Conservation (phyloP, 2,329 filamentous ascomycete species). For the Aureobasidium lini region DNA sequence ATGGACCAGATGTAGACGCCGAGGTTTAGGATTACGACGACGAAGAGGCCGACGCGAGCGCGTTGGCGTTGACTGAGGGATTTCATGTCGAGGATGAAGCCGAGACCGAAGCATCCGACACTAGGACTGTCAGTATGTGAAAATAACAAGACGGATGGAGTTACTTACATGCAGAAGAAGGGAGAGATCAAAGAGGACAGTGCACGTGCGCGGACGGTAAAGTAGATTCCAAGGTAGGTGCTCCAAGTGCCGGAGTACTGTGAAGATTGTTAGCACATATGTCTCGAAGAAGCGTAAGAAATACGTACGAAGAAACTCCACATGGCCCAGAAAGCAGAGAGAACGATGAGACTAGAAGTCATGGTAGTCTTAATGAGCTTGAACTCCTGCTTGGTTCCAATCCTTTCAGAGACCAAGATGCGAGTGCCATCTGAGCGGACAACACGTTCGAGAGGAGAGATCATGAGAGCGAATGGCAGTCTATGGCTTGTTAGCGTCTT, state of each 20-base stretch:
- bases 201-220: conserved; percentile 9
- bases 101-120: conserved; percentile 42
- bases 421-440: conserved; percentile 36
- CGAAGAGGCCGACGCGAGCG: conserved; percentile 40
- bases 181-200: conserved; percentile 7
- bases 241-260: conserved; percentile 9
- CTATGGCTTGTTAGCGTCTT: not conserved
- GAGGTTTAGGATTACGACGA: conserved; percentile 39
- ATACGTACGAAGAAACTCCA: conserved; percentile 5
- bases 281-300: no score
- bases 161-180: conserved; percentile 13
- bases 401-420: conserved; percentile 8
- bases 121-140: conserved; percentile 33
- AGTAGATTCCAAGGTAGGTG: conserved; percentile 10
- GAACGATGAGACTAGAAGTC: conserved; percentile 1
- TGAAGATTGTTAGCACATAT: not conserved
- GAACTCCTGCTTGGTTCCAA: conserved; percentile 9
- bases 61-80: conserved; percentile 50
- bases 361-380: conserved; percentile 11
- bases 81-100: conserved; percentile 57
- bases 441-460: conserved; percentile 38
- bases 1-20: conserved; percentile 21
- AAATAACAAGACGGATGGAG: no score
- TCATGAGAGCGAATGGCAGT: conserved; percentile 40
- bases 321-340: not conserved